Evolutionary conservation across 176 grass and related monocot species (phyloP).

Genomic region (Oryza brachyantha): DNA sequence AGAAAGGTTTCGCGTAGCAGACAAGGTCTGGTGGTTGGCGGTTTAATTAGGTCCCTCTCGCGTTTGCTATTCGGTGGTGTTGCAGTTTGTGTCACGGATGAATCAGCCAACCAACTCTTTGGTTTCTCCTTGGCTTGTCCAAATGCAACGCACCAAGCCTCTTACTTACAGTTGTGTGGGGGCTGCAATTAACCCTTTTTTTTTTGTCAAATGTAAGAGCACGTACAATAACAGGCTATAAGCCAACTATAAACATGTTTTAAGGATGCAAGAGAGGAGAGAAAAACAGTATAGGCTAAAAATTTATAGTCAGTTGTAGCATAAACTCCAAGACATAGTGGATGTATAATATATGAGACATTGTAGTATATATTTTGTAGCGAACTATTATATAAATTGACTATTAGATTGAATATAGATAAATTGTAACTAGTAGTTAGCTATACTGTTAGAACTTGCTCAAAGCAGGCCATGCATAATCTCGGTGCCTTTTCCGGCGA

Average conservation of each 20-base stretch:
- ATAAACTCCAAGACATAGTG: too few relatives aligned
- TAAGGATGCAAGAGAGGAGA: too few relatives aligned
- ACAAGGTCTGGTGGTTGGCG: constrained; percentile 16
- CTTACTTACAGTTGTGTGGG: background rate
- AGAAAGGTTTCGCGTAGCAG: constrained; percentile 7
- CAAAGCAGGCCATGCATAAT: constrained; percentile 11
- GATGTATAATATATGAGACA: too few relatives aligned
- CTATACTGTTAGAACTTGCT: too few relatives aligned
- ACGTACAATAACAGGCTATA: too few relatives aligned
- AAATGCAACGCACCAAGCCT: constrained; percentile 11
- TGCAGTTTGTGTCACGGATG: constrained; percentile 37
- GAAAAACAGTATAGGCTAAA: too few relatives aligned
- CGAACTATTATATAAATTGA: too few relatives aligned
- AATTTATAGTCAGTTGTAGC: too few relatives aligned
- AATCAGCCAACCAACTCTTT: constrained; percentile 20
- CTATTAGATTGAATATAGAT: too few relatives aligned
- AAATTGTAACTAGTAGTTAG: too few relatives aligned
- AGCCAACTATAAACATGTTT: too few relatives aligned
- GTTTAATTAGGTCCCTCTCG: constrained; percentile 17
- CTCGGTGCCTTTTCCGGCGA: background rate
- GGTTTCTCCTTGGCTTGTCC: constrained; percentile 17
- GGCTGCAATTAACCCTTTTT: background rate
- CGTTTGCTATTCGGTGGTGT: background rate
- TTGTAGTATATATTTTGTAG: too few relatives aligned
- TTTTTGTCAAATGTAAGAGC: background rate